Evolutionary conservation across 371 early-diverging fungal genomes (phyloP), one percentile per base, ranked within the genome.

Genomic region (Syncephalastrum contaminatum): DNA sequence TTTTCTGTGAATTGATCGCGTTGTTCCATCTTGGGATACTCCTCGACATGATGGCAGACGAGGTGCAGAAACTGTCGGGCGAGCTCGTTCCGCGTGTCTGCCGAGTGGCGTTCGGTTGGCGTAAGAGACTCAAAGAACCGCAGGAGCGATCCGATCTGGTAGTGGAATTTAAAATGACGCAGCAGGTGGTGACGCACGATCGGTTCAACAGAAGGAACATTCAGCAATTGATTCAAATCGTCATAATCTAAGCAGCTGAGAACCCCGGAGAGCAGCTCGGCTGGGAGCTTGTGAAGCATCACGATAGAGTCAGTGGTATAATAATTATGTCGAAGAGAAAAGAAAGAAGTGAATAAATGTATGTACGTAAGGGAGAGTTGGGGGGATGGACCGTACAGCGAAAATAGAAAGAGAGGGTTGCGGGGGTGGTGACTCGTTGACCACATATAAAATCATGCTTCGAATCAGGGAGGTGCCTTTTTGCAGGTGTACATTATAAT

Each of bases 201-300:
- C 0, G 50, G 43, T 19, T 52, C 58, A 4, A 72, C 15, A 8
- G 30, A 14, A 6, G 15, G 40, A 18, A 67, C 51, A 3, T 48
- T 22, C 3, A 58, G 24, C 22, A 72, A 42, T 4, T 12, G 48
- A 10, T 68, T 67, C 8, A 73, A 36, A 27, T 77, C 73, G 40
- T 66, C 51, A 22, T 69, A 77, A 0, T 60, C 58, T 8, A 77
- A 53, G 42, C 59, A 50, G 18, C 40, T 46, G 12, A 73, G 51
- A 25, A 77, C 59, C 16, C 15, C 45, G 43, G 63, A 67, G 42
- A 73, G 52, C 7, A 77, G 57, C 59, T 77, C 77, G 15, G 64
- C 64, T 24, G 77, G 77, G 48, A 77, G 60, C 13, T 45, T 47
- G 4, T 48, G 25, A 14, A 76, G 54, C 72, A 76, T 69, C 3